These are phyloP conservation scores for Saxophila tyrrhenica DNA, from an alignment of 495 filamentous ascomycete species.

Conservation along the genomic window DNA sequence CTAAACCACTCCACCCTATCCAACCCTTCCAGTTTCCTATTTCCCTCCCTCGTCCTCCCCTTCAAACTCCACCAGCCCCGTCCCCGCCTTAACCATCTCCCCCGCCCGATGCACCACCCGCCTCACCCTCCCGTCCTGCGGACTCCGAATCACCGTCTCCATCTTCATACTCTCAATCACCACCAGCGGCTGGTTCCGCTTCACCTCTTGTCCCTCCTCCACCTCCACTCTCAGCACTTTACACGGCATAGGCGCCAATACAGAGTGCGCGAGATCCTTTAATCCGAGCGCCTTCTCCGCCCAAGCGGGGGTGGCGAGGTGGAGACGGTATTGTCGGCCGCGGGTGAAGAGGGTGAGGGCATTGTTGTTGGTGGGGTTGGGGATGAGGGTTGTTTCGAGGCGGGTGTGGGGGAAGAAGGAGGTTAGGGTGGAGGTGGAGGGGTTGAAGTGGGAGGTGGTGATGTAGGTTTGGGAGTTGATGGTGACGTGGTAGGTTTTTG, in stretches of 20 bases:
- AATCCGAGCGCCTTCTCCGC: constrained; percentile 74
- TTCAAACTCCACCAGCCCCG: constrained; percentile 25
- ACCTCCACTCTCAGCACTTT: constrained; percentile 82
- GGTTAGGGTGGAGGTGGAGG: constrained; percentile 30
- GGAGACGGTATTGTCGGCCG: constrained; percentile 64
- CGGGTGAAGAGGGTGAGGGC: constrained; percentile 66
- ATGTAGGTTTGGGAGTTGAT: constrained; percentile 36
- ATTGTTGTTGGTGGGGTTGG: constrained; percentile 43
- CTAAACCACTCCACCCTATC: no score
- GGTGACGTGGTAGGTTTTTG: constrained; percentile 51
- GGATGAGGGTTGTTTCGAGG: constrained; percentile 66
- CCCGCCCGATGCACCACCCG: constrained; percentile 77
- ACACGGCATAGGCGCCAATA: constrained; percentile 88
- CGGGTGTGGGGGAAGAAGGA: constrained; percentile 66
- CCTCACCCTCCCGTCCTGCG: constrained; percentile 66
- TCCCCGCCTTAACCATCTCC: constrained; percentile 25
- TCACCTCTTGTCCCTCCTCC: constrained; percentile 63
- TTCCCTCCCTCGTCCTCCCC: constrained; percentile 7
- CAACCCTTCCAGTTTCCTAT: no score
- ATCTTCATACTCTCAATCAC: constrained; percentile 99
- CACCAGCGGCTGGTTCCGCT: constrained; percentile 78
- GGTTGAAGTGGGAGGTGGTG: constrained; percentile 8
- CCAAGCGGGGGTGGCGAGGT: constrained; percentile 60
- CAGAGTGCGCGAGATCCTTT: constrained; percentile 70
- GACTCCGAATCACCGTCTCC: constrained; percentile 93